Evolutionary conservation across 768 basidiomycete genomes (phyloP).

Genomic region (Mycena galericulata): DNA sequence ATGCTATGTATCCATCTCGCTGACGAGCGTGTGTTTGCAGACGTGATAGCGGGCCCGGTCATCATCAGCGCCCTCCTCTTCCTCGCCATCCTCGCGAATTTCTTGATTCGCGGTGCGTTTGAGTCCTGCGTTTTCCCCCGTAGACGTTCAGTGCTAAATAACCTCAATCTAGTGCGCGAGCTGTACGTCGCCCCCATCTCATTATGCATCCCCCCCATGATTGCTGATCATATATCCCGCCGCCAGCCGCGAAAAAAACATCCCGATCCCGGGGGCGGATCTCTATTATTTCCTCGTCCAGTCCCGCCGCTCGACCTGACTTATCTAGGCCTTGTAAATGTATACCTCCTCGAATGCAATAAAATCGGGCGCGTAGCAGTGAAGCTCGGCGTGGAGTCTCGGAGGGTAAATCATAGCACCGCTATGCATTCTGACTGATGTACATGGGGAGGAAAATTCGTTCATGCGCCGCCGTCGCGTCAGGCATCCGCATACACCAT

Average conservation of each 20-base stretch:
- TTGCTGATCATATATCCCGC: background rate
- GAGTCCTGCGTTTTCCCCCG: background rate
- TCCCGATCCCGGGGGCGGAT: constrained; percentile 48
- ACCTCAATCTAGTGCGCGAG: constrained; percentile 61
- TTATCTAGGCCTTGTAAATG: background rate
- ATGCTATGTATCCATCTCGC: background rate
- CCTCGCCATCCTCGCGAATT: constrained; percentile 89
- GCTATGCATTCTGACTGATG: background rate
- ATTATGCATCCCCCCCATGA: no score
- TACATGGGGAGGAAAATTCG: background rate
- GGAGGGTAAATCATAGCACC: no score
- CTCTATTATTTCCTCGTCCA: constrained; percentile 25
- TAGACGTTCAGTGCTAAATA: constrained; percentile 19
- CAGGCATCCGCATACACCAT: background rate
- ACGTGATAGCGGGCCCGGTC: constrained; percentile 85
- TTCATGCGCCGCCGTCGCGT: background rate
- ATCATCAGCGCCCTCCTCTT: constrained; percentile 87
- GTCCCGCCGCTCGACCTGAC: background rate
- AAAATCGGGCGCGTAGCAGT: no score
- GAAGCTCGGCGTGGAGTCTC: no score
- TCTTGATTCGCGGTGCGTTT: constrained; percentile 82
- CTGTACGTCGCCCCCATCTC: constrained; percentile 55
- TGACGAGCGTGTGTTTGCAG: constrained; percentile 54
- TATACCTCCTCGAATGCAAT: no score
- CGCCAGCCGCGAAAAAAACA: constrained; percentile 50